These are phyloP conservation scores for Solanum etuberosum DNA, from an alignment of 257 asterid genomes.

Conservation along the genomic window DNA sequence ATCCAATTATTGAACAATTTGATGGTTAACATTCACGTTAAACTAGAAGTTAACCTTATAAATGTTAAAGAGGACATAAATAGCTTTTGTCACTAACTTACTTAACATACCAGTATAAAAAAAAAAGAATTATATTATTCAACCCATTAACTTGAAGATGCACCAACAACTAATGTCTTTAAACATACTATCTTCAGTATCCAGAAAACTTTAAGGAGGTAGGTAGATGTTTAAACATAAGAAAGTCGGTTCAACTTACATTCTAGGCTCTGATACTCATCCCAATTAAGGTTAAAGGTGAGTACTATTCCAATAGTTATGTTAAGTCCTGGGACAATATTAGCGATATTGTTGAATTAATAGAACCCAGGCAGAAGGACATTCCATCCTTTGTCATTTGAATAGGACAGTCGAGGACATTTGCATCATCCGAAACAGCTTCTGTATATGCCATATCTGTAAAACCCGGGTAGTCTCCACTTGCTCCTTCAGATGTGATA, in stretches of 20 bases:
- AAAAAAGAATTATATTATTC: neutral
- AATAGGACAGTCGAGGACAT: constrained; percentile 63
- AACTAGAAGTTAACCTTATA: neutral
- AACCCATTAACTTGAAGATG: neutral
- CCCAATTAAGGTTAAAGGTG: constrained; percentile 63
- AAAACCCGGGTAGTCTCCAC: constrained; percentile 70
- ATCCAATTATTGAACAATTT: no score
- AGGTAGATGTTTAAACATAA: neutral
- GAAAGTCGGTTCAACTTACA: constrained; percentile 32
- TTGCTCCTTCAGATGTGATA: constrained; percentile 70
- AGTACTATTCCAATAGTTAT: constrained; percentile 37
- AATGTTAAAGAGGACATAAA: neutral
- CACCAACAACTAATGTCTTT: neutral
- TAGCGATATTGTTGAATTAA: constrained; percentile 25
- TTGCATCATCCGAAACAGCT: constrained; percentile 64
- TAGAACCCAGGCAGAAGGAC: constrained; percentile 66
- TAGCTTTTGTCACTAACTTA: neutral
- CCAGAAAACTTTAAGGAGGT: neutral
- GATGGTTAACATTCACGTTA: constrained; percentile 3
- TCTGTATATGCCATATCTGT: constrained; percentile 44
- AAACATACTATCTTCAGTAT: neutral
- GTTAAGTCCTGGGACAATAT: constrained; percentile 34
- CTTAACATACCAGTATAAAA: neutral
- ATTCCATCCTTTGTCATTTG: constrained; percentile 57
- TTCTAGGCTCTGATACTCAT: constrained; percentile 34